Base-by-base conservation (phyloP, 495 filamentous ascomycete genomes). In the Tuber borchii region DNA sequence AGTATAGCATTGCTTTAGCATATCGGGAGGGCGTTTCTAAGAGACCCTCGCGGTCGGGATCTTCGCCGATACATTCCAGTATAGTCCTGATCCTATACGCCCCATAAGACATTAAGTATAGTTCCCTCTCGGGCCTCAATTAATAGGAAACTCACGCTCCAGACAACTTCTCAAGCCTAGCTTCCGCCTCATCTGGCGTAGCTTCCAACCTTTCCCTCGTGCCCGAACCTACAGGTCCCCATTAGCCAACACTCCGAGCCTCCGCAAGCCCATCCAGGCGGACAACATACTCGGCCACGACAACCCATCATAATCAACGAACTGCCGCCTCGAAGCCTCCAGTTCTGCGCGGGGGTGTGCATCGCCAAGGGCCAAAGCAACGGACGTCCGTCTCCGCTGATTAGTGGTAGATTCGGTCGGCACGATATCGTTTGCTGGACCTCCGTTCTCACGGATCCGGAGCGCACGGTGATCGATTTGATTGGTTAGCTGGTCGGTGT, bases 1-100 rank as follows among this genome's bases (percentile, higher is more conserved):
- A 96, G 86, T 91, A 96, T 37, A 98, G 87, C 93, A 98, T 93
- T 8, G 95, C 95, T 84, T 94, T 94, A 73, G 95, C 94, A 85
- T 97, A 97, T 76, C 95, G 86, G 79, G 92, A 90, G 8, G 95
- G 95, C 6, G 95, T 98, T 68, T 90, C 91, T 9, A 91, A 87
- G 40, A 98, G 86, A 16, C 95, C 95, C 83, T 97, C 93, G 65
- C 95, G 88, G 81, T 95, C 91, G 0, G 94, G 93, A 82, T 98
- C 95, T 84, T 98, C 95, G 77, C 95, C 95, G 48, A 98, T 87
- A 80, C 94, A 97, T 85, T 98, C 95, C 9, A 98, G 87, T 43
- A 98, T 93, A 3, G 95, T 97, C 69, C 89, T 86, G 19, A 98
- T 79, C 20, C 75, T 78, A 42, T 31, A 45, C 37, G 17, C 22